Conservation (phyloP, 2,329 filamentous ascomycete species). For the Ophiostoma sp. region DNA sequence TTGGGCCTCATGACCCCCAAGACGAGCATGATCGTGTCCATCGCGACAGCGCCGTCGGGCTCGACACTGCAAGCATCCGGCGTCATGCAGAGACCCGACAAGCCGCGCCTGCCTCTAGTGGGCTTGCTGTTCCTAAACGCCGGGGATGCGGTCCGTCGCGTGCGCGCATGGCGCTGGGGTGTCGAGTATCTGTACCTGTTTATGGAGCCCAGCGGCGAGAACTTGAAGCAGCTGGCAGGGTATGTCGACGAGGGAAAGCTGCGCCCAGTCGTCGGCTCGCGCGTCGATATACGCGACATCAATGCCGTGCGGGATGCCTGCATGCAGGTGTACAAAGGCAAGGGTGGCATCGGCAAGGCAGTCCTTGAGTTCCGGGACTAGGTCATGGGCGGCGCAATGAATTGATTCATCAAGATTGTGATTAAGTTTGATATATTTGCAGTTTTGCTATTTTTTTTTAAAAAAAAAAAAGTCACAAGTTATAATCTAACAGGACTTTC, state of each 20-base stretch:
- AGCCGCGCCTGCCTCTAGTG: slow-evolving; percentile 2
- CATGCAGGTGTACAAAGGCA: slow-evolving; percentile 10
- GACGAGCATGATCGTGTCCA: slow-evolving; percentile 14
- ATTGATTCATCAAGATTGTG: too few relatives aligned
- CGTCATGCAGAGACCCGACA: slow-evolving; percentile 4
- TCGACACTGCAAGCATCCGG: slow-evolving; percentile 2
- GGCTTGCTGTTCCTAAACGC: neutral
- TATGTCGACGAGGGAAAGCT: slow-evolving; percentile 9
- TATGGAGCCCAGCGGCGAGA: slow-evolving; percentile 2
- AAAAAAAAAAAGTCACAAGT: too few relatives aligned
- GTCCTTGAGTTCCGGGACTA: slow-evolving; percentile 8
- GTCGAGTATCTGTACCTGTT: slow-evolving; percentile 18
- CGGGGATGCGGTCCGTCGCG: slow-evolving; percentile 9
- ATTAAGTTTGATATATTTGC: too few relatives aligned
- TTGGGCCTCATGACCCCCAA: neutral
- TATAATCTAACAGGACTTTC: too few relatives aligned
- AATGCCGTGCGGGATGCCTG: slow-evolving; percentile 5
- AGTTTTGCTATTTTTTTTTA: too few relatives aligned
- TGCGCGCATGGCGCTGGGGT: slow-evolving; percentile 19
- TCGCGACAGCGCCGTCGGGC: slow-evolving; percentile 15
- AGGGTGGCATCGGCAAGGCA: slow-evolving; percentile 14
- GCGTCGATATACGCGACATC: slow-evolving; percentile 12
- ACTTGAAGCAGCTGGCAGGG: neutral
- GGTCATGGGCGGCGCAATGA: neutral
- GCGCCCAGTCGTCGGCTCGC: slow-evolving; percentile 9